phyloP scores from a whole-genome alignment of 805 yeast genomes.

The Candida quercuum region DNA sequence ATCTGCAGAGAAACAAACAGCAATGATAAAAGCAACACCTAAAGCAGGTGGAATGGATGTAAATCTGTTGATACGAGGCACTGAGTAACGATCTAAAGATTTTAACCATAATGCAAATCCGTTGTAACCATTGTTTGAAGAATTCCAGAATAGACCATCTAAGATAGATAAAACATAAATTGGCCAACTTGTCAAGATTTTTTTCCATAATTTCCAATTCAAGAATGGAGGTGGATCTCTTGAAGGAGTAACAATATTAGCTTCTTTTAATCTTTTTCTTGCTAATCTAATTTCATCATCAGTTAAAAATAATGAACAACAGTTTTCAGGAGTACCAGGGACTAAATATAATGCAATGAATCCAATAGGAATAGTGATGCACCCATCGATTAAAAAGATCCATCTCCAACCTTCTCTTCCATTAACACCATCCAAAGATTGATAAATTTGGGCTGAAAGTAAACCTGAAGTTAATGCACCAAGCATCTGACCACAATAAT shows the following conservation, averaged over 20 bases:
- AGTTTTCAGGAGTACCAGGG: conserved; percentile 63
- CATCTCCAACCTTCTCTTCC: conserved; percentile 60
- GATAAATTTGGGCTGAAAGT: conserved; percentile 41
- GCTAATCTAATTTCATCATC: conserved; percentile 54
- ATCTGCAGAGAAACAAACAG: conserved; percentile 21
- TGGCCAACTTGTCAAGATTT: conserved; percentile 49
- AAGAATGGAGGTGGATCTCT: conserved; percentile 29
- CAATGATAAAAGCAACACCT: background rate
- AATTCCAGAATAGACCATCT: conserved; percentile 53
- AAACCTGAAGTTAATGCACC: conserved; percentile 53
- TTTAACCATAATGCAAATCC: conserved; percentile 45
- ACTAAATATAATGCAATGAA: conserved; percentile 47
- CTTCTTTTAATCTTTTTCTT: conserved; percentile 34
- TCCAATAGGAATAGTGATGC: conserved; percentile 55
- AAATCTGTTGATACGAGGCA: conserved; percentile 34
- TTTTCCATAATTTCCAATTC: conserved; percentile 44
- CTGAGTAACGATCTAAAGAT: conserved; percentile 31
- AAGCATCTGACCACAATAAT: conserved; percentile 45
- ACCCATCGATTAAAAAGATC: conserved; percentile 60
- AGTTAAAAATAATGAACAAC: conserved; percentile 46
- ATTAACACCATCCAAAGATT: conserved; percentile 33
- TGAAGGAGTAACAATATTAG: conserved; percentile 34
- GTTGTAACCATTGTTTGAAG: conserved; percentile 43
- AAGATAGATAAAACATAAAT: conserved; percentile 42
- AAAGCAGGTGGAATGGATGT: conserved; percentile 37